Evolutionary conservation across 1,139 yeast species (phyloP).

Genomic region (Magnusiomyces fungicola): DNA sequence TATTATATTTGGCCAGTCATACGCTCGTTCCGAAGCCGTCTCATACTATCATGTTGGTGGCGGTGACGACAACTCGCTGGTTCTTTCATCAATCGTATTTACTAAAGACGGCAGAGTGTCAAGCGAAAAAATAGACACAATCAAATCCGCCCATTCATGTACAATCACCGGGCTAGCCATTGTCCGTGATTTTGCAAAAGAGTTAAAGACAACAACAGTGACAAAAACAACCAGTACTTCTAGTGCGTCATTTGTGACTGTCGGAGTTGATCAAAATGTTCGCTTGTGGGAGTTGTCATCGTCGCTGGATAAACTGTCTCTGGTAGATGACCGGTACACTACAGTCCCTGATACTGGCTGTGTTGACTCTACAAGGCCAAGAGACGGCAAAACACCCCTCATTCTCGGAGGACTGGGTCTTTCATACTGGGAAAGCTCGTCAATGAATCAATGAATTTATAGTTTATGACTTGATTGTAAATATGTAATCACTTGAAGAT

Average conservation of each 20-base stretch:
- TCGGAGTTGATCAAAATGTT: slow-evolving; percentile 74
- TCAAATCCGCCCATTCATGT: slow-evolving; percentile 67
- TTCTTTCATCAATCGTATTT: slow-evolving; percentile 37
- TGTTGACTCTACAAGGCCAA: slow-evolving; percentile 24
- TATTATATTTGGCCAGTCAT: slow-evolving; percentile 11
- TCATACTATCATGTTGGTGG: slow-evolving; percentile 51
- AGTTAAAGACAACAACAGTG: slow-evolving; percentile 11
- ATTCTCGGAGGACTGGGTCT: slow-evolving; percentile 30
- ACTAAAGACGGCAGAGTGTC: slow-evolving; percentile 18
- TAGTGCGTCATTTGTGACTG: slow-evolving; percentile 33
- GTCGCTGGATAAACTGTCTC: slow-evolving; percentile 22
- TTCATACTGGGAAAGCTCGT: slow-evolving; percentile 21
- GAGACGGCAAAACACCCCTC: slow-evolving; percentile 7
- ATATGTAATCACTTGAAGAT: no score
- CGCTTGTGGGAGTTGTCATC: slow-evolving; percentile 47
- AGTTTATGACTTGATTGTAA: background rate
- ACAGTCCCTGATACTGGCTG: slow-evolving; percentile 91
- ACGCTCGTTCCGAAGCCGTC: background rate
- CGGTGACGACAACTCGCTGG: slow-evolving; percentile 85
- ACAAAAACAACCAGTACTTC: background rate
- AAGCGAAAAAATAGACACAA: slow-evolving; percentile 32
- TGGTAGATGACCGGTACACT: slow-evolving; percentile 49
- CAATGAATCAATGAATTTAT: background rate
- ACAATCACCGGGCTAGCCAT: slow-evolving; percentile 61
- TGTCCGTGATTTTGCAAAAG: slow-evolving; percentile 25